Evolutionary conservation across 2,329 filamentous ascomycete species (phyloP), one percentile per base, ranked within the genome.

Genomic region (Colletotrichum karsti): DNA sequence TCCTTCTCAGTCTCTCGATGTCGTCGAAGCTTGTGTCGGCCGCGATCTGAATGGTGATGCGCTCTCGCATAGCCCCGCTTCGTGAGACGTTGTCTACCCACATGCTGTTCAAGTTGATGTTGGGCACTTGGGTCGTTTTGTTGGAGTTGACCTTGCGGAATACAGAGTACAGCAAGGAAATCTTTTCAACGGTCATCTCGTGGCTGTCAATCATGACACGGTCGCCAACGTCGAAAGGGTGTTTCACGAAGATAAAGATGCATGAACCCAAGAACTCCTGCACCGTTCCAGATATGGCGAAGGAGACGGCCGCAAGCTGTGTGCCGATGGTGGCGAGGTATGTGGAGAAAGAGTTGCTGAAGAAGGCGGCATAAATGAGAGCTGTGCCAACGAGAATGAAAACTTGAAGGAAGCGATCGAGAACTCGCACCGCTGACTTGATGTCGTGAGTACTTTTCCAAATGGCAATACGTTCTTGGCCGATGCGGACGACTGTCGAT

Each of bases 301-400:
- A 92, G 0, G 89, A 91, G 3, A 92, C 78, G 5, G 88, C 90
- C 9, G 92, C 18, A 85, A 84, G 26, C 88, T 90, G 10, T 89
- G 90, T 65, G 88, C 88, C 24, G 88, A 91, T 44, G n/a, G 46
- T 65, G 44, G 62, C 13, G 7, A 65, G 35, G 22, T 65, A 61
- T 7, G 2, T 62, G 5, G 44, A 42, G 75, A 98, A 96, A 75
- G 88, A 93, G 75, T 89, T 91, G 77, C 95, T 94, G 80, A 98
- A 92, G 82, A 97, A 97, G 30, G 93, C 92, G 20, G 48, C 59
- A 18, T 62, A 63, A 5, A 30, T 53, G n/a, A 63, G 8, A 13
- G 39, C 55, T 7, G 33, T 61, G 3, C 56, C 62, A 15, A 65
- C 22, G 13, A 61, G 44, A 15, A 65, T 12, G 22, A 58, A 61